phyloP scores from a whole-genome alignment of 2,329 filamentous ascomycete species.

The Dactylellina drechsleri region DNA sequence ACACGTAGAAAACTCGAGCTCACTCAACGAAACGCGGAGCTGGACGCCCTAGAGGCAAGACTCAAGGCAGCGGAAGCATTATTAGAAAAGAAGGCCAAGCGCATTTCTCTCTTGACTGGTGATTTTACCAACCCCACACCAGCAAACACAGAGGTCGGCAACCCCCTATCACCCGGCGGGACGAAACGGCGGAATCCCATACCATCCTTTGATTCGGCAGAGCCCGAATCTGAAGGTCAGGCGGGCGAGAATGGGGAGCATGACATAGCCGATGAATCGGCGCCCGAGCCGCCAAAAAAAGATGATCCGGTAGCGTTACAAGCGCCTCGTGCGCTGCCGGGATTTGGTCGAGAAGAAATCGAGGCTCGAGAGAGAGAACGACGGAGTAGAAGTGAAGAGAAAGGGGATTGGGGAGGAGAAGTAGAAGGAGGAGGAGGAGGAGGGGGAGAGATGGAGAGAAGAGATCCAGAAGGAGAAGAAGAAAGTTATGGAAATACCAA shows the following conservation, averaged over 20 bases:
- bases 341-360: slow-evolving; percentile 53
- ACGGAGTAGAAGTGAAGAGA: background rate
- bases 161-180: slow-evolving; percentile 30
- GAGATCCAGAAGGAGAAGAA: slow-evolving; percentile 13
- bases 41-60: slow-evolving; percentile 58
- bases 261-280: slow-evolving; percentile 41
- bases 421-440: slow-evolving; percentile 15
- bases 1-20: slow-evolving; percentile 57
- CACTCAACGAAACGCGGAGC: slow-evolving; percentile 57
- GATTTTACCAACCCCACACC: slow-evolving; percentile 34
- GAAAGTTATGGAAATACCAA: slow-evolving; percentile 11
- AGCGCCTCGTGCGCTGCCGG: slow-evolving; percentile 55
- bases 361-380: slow-evolving; percentile 35
- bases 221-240: slow-evolving; percentile 1
- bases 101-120: slow-evolving; percentile 37
- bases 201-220: slow-evolving; percentile 37
- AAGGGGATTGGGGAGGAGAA: background rate
- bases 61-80: slow-evolving; percentile 58
- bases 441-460: slow-evolving; percentile 12
- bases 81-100: slow-evolving; percentile 55
- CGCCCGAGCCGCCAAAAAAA: slow-evolving; percentile 54
- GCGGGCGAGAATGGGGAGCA: slow-evolving; percentile 11
- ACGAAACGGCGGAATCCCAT: slow-evolving; percentile 49
- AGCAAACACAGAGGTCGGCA: slow-evolving; percentile 45
- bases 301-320: slow-evolving; percentile 55